Evolutionary conservation across 2,329 filamentous ascomycete genomes (phyloP).

Genomic region (Pyricularia sp.): DNA sequence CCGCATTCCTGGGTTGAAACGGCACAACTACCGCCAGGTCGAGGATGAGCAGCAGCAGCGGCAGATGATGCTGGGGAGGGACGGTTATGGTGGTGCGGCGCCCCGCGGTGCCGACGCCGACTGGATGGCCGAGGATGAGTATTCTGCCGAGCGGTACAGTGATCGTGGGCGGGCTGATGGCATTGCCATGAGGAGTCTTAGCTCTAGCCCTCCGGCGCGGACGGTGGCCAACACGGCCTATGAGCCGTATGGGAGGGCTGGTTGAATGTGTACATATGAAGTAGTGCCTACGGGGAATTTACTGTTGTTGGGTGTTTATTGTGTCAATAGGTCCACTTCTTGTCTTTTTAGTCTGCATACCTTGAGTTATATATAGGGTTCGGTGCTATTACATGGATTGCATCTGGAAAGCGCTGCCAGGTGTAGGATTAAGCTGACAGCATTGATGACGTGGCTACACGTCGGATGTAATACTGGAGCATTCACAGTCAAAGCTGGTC

Average conservation of each 20-base stretch:
- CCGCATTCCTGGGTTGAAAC: slow-evolving; percentile 15
- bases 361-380: no score
- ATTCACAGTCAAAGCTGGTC: no score
- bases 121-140: slow-evolving; percentile 4
- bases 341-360: no score
- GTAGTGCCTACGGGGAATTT: no score
- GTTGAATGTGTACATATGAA: no score
- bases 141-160: neutral
- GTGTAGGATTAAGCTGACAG: no score
- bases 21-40: slow-evolving; percentile 22
- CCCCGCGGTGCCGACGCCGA: slow-evolving; percentile 3
- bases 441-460: no score
- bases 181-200: neutral
- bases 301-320: no score
- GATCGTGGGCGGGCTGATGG: neutral
- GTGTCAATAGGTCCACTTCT: no score
- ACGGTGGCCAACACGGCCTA: neutral
- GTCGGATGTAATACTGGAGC: no score
- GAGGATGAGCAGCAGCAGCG: slow-evolving; percentile 15
- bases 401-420: no score
- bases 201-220: neutral
- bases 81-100: neutral
- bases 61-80: neutral
- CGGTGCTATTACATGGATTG: no score
- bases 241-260: slow-evolving; percentile 4